Conservation (phyloP, 352 stramenopile species). For the Phytophthora sojae region DNA sequence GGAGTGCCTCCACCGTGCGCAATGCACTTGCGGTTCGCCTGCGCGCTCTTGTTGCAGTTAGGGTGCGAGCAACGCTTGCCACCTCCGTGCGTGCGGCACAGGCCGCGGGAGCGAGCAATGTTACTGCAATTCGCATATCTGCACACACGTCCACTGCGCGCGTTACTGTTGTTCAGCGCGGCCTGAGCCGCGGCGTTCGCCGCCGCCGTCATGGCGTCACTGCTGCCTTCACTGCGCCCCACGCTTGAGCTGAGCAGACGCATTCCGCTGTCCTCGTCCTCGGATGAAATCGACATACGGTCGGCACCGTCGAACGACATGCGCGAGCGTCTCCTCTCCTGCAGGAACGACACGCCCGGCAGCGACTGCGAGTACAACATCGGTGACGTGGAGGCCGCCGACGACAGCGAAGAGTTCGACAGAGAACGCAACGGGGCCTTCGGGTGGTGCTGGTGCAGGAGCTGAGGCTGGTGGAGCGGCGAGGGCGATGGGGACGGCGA, state of each 20-base stretch:
- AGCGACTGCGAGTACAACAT: slow-evolving; percentile 78
- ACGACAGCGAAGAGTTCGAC: slow-evolving; percentile 57
- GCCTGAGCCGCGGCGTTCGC: slow-evolving; percentile 30
- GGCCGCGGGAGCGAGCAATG: slow-evolving; percentile 78
- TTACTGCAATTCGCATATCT: slow-evolving; percentile 88
- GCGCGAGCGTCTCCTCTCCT: slow-evolving; percentile 57
- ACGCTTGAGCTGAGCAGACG: slow-evolving; percentile 80
- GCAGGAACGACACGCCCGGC: slow-evolving; percentile 66
- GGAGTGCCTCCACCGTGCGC: slow-evolving; percentile 85
- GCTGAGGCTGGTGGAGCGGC: slow-evolving; percentile 41
- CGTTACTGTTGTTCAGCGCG: slow-evolving; percentile 31
- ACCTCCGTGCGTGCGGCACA: slow-evolving; percentile 80
- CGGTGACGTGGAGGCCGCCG: slow-evolving; percentile 34
- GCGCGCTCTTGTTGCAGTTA: slow-evolving; percentile 88
- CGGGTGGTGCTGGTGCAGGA: slow-evolving; percentile 32
- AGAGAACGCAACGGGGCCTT: slow-evolving; percentile 33
- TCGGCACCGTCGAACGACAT: slow-evolving; percentile 75
- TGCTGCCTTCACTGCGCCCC: slow-evolving; percentile 48
- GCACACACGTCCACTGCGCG: slow-evolving; percentile 77
- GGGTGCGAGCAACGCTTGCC: slow-evolving; percentile 85
- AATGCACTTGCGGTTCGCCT: slow-evolving; percentile 91
- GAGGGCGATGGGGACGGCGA: slow-evolving; percentile 50
- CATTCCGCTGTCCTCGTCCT: slow-evolving; percentile 77
- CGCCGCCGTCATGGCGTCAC: slow-evolving; percentile 43
- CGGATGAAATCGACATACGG: slow-evolving; percentile 69